Percentiles rank a stretch among this genome's conserved stretches.
phyloP scores from a whole-genome alignment of 2,329 filamentous ascomycete species.

The Hysterium pulicare region DNA sequence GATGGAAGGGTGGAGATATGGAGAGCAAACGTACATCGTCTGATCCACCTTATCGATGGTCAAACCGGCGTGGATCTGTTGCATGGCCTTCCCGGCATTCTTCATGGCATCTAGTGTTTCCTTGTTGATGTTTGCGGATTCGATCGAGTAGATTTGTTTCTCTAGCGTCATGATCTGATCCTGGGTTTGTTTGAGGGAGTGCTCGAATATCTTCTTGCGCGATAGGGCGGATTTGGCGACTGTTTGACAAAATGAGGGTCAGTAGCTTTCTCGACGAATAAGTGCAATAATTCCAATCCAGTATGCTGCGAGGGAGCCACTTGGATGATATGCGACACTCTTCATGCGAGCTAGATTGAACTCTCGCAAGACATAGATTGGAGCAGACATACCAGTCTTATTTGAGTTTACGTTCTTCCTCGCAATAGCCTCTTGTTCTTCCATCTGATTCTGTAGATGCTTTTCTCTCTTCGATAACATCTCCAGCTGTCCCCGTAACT shows the following conservation, averaged over 20 bases:
- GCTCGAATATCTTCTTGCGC: conserved; percentile 92
- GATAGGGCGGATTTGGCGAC: conserved; percentile 85
- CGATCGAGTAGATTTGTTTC: conserved; percentile 93
- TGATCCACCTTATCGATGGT: conserved; percentile 93
- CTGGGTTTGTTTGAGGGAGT: conserved; percentile 84
- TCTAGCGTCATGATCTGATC: conserved; percentile 90
- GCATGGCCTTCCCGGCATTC: conserved; percentile 85
- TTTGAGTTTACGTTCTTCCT: conserved; percentile 85
- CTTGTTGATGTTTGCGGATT: conserved; percentile 97
- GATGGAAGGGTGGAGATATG: neutral
- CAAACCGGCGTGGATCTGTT: conserved; percentile 83
- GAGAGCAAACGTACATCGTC: conserved; percentile 70
- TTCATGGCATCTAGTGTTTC: conserved; percentile 95
- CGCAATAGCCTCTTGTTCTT: conserved; percentile 84
- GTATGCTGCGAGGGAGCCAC: too few relatives aligned
- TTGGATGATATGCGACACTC: too few relatives aligned
- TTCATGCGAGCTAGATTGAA: too few relatives aligned
- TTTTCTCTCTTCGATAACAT: conserved; percentile 97
- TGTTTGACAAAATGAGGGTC: conserved; percentile 45
- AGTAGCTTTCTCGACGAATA: neutral
- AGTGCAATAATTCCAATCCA: too few relatives aligned
- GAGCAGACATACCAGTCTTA: conserved; percentile 71
- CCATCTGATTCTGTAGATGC: conserved; percentile 87
- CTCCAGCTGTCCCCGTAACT: conserved; percentile 81
- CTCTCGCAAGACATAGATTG: neutral